phyloP scores from a whole-genome alignment of 345 rosid species.

The Cardiospermum halicacabum region DNA sequence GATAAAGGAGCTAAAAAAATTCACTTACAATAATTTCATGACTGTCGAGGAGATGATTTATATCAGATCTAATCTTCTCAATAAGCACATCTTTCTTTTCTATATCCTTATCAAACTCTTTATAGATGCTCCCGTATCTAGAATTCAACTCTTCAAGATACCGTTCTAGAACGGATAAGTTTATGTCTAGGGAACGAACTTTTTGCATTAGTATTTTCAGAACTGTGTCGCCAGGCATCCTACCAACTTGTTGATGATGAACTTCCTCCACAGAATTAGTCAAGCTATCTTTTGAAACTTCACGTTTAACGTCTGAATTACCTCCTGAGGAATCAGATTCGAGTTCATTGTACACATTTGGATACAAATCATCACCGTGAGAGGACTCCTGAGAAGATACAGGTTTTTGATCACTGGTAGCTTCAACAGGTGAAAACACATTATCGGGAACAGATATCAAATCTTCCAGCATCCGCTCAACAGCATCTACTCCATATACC shows the following conservation, averaged over 20 bases:
- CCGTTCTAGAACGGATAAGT: slow-evolving; percentile 75
- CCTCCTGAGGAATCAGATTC: slow-evolving; percentile 35
- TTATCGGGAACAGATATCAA: slow-evolving; percentile 62
- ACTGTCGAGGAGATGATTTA: slow-evolving; percentile 38
- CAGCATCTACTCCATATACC: slow-evolving; percentile 94
- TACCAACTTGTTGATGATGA: slow-evolving; percentile 71
- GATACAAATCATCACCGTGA: slow-evolving; percentile 31
- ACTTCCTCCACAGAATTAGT: slow-evolving; percentile 58
- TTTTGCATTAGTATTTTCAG: slow-evolving; percentile 92
- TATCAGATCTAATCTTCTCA: slow-evolving; percentile 47
- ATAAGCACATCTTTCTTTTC: slow-evolving; percentile 43
- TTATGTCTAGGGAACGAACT: slow-evolving; percentile 75
- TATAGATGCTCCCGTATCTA: slow-evolving; percentile 63
- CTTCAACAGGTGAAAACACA: slow-evolving; percentile 35
- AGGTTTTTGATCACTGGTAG: slow-evolving; percentile 34
- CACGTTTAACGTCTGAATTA: slow-evolving; percentile 30
- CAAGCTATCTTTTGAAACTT: slow-evolving; percentile 27
- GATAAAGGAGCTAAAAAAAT: slow-evolving; percentile 9
- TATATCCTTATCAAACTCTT: slow-evolving; percentile 65
- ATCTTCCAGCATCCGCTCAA: slow-evolving; percentile 93
- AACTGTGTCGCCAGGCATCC: slow-evolving; percentile 94
- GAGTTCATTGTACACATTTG: slow-evolving; percentile 22
- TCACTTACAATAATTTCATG: slow-evolving; percentile 50
- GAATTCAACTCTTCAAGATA: slow-evolving; percentile 81
- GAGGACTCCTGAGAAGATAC: slow-evolving; percentile 29